Base-by-base conservation (phyloP, 345 rosid genomes). In the Mercurialis annua region DNA sequence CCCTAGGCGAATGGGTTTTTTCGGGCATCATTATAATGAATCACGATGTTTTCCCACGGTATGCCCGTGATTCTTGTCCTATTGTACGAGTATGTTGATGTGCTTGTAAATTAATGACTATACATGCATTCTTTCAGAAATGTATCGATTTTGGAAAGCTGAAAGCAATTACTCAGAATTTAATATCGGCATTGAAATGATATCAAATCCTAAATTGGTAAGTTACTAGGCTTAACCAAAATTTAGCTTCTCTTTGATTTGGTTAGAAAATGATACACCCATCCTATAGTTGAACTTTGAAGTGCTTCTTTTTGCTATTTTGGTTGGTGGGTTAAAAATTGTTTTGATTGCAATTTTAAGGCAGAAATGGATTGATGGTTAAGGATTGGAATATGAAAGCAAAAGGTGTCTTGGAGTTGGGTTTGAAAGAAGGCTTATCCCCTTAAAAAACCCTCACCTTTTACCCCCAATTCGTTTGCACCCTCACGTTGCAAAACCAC, bases 41-140 rank as follows among this genome's bases (percentile, higher is more conserved):
- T 24, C 16, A 20, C 57, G 26, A 5, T 7, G 31, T 36, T 15
- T 1, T 10, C 5, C 5, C 40, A 2, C 18, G 15, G 7, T 44
- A 10, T 5, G 17, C 43, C 33, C 12, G 21, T 17, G 16, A 48
- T 57, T 12, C 21, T 20, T 15, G 10, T 53, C 10, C 2, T 56
- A 12, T 59, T 48, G n/a, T 57, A 6, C n/a, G 20, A 4, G 31
- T 12, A 42, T 38, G 52, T 62, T 17, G n/a, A 52, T 40, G 62
- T 3, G 49, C 26, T 43, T 63, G 68, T 46, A 71, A 54, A 63
- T 71, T 36, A 55, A 12, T 55, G 17, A n/a, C 23, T 17, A 62
- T 17, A 29, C 23, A 31, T 54, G 31, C 31, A 30, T 24, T 29
- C 12, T 31, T 21, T 6, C 50, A 40, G 20, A 18, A 59, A 23